phyloP scores from a whole-genome alignment of 2,329 filamentous ascomycete genomes.

The Paraphaeosphaeria sporulosa region DNA sequence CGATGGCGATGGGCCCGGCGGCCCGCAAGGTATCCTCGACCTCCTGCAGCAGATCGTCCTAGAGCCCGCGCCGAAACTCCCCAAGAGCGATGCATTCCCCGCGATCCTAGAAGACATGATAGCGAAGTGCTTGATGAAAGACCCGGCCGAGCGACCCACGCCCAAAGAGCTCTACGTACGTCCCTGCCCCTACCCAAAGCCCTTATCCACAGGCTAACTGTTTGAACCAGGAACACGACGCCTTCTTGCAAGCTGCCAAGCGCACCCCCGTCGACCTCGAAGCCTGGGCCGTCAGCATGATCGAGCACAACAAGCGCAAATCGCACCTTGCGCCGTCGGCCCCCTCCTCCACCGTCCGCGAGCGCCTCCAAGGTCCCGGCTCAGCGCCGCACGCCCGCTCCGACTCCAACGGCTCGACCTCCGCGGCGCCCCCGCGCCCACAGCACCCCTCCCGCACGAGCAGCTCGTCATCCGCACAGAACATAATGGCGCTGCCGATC shows the following conservation, averaged over 20 bases:
- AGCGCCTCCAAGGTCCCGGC: constrained; percentile 46
- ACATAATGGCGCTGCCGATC: constrained; percentile 55
- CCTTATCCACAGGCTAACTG: not conserved
- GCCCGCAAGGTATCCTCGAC: constrained; percentile 92
- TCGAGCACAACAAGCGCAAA: constrained; percentile 95
- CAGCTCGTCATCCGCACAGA: constrained; percentile 46
- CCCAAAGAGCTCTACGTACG: constrained; percentile 91
- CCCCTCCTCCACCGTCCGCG: constrained; percentile 65
- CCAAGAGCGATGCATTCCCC: constrained; percentile 97
- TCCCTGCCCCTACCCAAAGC: constrained; percentile 17
- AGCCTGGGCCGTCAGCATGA: constrained; percentile 92
- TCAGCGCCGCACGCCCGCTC: constrained; percentile 34
- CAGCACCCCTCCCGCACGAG: constrained; percentile 53
- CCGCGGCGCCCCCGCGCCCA: constrained; percentile 46
- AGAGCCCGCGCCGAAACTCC: constrained; percentile 89
- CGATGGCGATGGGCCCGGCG: constrained; percentile 68
- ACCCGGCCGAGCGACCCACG: constrained; percentile 86
- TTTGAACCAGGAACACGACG: constrained; percentile 91
- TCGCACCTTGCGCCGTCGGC: constrained; percentile 86
- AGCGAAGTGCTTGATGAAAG: constrained; percentile 91
- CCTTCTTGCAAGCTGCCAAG: constrained; percentile 95
- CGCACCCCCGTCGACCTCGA: constrained; percentile 92
- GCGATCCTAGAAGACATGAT: constrained; percentile 96
- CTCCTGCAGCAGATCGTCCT: constrained; percentile 97
- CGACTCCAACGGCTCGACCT: constrained; percentile 30